Percentiles rank a stretch among this genome's conserved stretches.
phyloP scores from a whole-genome alignment of 805 yeast genomes.

The Kazachstania africana region DNA sequence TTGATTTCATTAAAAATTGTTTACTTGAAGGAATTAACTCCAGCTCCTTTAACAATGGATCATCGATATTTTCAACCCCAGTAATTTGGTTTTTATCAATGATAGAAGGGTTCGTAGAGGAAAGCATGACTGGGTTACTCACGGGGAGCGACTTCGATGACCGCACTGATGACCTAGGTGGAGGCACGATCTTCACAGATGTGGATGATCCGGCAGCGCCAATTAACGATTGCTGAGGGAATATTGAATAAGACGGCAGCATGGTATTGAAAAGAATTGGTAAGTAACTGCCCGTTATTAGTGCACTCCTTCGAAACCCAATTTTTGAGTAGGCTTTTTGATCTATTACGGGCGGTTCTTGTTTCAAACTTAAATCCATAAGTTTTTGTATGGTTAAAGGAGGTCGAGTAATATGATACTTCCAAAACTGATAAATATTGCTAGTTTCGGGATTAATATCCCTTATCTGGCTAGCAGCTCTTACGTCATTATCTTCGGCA shows the following conservation, averaged over 20 bases:
- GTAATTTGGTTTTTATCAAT: conserved; percentile 26
- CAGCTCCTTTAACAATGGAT: conserved; percentile 18
- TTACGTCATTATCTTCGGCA: not conserved
- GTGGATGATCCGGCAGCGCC: conserved; percentile 39
- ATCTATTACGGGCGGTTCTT: conserved; percentile 44
- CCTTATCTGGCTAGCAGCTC: not conserved
- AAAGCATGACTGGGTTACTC: conserved; percentile 6
- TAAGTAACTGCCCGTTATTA: conserved; percentile 49
- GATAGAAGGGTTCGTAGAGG: conserved; percentile 1
- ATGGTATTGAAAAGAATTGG: conserved; percentile 54
- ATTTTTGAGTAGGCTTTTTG: conserved; percentile 18
- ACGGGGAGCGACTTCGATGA: conserved; percentile 7
- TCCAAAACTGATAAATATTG: conserved; percentile 22
- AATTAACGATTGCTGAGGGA: conserved; percentile 39
- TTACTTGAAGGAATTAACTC: conserved; percentile 24
- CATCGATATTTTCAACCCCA: conserved; percentile 37
- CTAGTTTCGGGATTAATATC: conserved; percentile 19
- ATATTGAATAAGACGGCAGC: conserved; percentile 43
- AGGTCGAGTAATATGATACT: conserved; percentile 17
- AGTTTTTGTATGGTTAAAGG: conserved; percentile 40
- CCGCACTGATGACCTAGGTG: conserved; percentile 17
- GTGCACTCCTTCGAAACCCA: conserved; percentile 43
- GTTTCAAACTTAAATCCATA: conserved; percentile 50
- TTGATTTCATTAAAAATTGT: conserved; percentile 40
- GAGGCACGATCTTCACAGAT: conserved; percentile 4